These are phyloP conservation scores for Cryphonectria carpinicola DNA, from an alignment of 2,329 filamentous ascomycete genomes.

Conservation along the genomic window DNA sequence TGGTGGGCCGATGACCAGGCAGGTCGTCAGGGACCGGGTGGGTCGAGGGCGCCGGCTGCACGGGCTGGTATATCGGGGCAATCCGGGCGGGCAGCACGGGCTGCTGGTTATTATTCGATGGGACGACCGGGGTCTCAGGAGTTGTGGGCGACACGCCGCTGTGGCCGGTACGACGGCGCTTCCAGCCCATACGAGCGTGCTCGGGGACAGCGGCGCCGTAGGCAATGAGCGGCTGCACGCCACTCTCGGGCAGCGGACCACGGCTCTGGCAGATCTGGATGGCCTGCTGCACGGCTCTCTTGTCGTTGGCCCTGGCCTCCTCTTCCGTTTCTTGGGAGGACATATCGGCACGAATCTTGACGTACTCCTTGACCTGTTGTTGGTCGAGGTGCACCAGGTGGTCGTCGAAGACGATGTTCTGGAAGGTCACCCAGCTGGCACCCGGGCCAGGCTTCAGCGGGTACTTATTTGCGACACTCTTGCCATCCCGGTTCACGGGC, in stretches of 20 bases:
- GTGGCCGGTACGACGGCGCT: conserved; percentile 51
- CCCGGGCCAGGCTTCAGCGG: conserved; percentile 61
- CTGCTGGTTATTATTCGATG: conserved; percentile 7
- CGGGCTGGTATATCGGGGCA: conserved; percentile 3
- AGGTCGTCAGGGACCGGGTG: conserved; percentile 44
- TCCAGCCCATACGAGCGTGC: conserved; percentile 44
- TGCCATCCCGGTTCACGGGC: conserved; percentile 51
- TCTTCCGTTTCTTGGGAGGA: conserved; percentile 42
- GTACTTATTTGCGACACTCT: conserved; percentile 49
- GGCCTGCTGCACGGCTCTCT: conserved; percentile 51
- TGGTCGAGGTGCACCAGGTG: conserved; percentile 61
- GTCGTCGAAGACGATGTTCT: conserved; percentile 60
- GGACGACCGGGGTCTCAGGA: not conserved
- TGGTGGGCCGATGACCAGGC: conserved; percentile 57
- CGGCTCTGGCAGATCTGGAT: conserved; percentile 45
- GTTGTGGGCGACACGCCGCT: conserved; percentile 13
- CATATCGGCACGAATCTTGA: conserved; percentile 54
- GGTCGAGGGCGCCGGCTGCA: conserved; percentile 13
- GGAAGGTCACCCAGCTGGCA: conserved; percentile 68
- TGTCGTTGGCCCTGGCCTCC: conserved; percentile 44
- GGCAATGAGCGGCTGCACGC: conserved; percentile 49
- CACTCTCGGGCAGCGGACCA: conserved; percentile 49
- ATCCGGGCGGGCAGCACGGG: conserved; percentile 5
- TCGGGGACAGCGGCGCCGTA: conserved; percentile 56
- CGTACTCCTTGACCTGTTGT: conserved; percentile 64